Percentiles rank a stretch among this genome's conserved stretches.
Conservation (phyloP, 495 filamentous ascomycete species). For the Tuber magnatum region DNA sequence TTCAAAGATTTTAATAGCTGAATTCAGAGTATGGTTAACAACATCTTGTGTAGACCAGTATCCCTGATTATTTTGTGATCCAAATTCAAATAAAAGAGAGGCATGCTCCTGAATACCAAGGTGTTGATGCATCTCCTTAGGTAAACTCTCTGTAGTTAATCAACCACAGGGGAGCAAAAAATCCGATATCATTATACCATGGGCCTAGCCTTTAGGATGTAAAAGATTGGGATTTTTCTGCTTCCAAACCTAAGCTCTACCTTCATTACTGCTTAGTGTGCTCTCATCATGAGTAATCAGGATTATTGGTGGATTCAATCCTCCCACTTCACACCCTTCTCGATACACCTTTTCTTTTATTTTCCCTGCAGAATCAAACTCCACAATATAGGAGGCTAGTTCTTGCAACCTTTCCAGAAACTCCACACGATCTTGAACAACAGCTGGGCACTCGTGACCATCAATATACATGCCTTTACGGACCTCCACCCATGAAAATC, state of each 20-base stretch:
- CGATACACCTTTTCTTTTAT: no score
- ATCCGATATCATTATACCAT: neutral
- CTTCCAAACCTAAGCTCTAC: neutral
- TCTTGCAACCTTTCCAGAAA: no score
- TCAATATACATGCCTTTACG: no score
- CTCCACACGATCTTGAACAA: no score
- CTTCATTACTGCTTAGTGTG: neutral
- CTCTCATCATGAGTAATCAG: neutral
- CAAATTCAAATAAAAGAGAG: neutral
- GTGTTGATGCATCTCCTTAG: neutral
- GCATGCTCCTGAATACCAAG: neutral
- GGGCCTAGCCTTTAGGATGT: neutral
- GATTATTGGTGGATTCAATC: no score
- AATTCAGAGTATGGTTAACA: no score
- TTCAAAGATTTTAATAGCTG: slow-evolving; percentile 6
- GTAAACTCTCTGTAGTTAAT: neutral
- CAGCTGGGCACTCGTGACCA: no score
- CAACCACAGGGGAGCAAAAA: neutral
- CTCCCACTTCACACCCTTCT: no score
- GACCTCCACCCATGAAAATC: no score
- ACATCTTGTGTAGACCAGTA: neutral
- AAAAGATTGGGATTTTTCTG: neutral
- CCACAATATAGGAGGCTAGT: no score
- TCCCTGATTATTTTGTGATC: neutral
- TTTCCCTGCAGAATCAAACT: no score